These are phyloP conservation scores for Pseudocercospora crystallina DNA, from an alignment of 2,329 filamentous ascomycete genomes.

Conservation along the genomic window DNA sequence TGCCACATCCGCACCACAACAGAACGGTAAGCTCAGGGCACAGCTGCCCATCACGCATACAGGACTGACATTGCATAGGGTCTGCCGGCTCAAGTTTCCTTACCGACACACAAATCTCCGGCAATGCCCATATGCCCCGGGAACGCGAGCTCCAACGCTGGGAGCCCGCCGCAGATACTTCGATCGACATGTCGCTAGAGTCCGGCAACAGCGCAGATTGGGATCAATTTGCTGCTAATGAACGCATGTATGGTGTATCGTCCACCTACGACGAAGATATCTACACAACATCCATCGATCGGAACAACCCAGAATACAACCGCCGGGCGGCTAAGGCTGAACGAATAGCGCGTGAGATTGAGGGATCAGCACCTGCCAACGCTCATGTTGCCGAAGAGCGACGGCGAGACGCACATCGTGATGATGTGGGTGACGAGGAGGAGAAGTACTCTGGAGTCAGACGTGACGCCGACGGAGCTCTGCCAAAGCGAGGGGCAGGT, in stretches of 20 bases:
- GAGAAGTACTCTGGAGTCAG: slow-evolving; percentile 97
- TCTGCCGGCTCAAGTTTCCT: slow-evolving; percentile 63
- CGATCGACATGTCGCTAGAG: slow-evolving; percentile 64
- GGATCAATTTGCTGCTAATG: slow-evolving; percentile 94
- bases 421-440: slow-evolving; percentile 80
- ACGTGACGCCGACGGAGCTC: slow-evolving; percentile 59
- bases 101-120: slow-evolving; percentile 86
- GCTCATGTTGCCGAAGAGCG: slow-evolving; percentile 83
- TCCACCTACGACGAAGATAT: slow-evolving; percentile 92
- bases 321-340: slow-evolving; percentile 77
- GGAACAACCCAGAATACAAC: slow-evolving; percentile 76
- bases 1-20: slow-evolving; percentile 51
- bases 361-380: slow-evolving; percentile 70
- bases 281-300: slow-evolving; percentile 90
- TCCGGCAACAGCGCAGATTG: slow-evolving; percentile 53
- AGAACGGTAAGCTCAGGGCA: slow-evolving; percentile 54
- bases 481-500: slow-evolving; percentile 59
- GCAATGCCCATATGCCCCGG: slow-evolving; percentile 56
- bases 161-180: slow-evolving; percentile 62
- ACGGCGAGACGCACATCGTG: slow-evolving; percentile 65
- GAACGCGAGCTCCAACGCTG: slow-evolving; percentile 80
- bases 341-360: slow-evolving; percentile 84
- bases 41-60: not conserved
- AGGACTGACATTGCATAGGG: slow-evolving; percentile 50
- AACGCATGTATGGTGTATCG: slow-evolving; percentile 80